Percentiles rank a stretch among this genome's conserved stretches.
Conservation (phyloP, 495 filamentous ascomycete species). For the Trichoderma orchidacearum region DNA sequence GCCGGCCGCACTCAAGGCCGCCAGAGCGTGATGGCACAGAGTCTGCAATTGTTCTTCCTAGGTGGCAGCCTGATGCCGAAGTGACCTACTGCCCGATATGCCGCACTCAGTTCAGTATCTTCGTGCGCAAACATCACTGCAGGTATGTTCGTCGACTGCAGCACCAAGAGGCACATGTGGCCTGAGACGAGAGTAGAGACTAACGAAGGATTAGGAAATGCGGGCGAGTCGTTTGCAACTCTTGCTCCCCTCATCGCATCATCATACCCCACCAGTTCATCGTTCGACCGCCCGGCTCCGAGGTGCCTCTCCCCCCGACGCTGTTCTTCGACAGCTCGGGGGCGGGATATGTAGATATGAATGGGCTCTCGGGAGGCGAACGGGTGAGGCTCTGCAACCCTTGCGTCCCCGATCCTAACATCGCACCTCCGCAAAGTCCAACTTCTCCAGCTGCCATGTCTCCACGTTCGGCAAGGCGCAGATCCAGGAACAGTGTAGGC, state of each 20-base stretch:
- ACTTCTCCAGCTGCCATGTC: background rate
- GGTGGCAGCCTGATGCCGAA: conserved; percentile 78
- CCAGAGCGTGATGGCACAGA: background rate
- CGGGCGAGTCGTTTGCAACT: conserved; percentile 81
- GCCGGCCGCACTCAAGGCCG: background rate
- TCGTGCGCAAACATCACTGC: conserved; percentile 86
- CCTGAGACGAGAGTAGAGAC: background rate
- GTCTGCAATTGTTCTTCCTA: conserved; percentile 39
- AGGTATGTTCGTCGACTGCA: conserved; percentile 29
- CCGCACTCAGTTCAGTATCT: conserved; percentile 61
- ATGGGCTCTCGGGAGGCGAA: conserved; percentile 56
- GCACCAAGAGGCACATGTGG: background rate
- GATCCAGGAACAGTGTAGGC: conserved; percentile 14
- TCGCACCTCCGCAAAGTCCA: conserved; percentile 40
- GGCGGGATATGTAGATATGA: conserved; percentile 27
- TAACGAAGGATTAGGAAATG: conserved; percentile 53
- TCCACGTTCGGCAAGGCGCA: conserved; percentile 8
- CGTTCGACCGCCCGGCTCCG: conserved; percentile 56
- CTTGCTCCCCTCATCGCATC: conserved; percentile 89
- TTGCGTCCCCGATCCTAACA: conserved; percentile 86
- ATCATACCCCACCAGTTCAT: conserved; percentile 89
- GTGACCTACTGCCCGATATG: conserved; percentile 77
- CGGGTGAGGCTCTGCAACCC: conserved; percentile 88
- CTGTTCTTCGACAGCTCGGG: conserved; percentile 17
- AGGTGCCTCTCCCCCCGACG: background rate